Evolutionary conservation across 805 yeast species (phyloP).

Genomic region (Lipomyces sp.): DNA sequence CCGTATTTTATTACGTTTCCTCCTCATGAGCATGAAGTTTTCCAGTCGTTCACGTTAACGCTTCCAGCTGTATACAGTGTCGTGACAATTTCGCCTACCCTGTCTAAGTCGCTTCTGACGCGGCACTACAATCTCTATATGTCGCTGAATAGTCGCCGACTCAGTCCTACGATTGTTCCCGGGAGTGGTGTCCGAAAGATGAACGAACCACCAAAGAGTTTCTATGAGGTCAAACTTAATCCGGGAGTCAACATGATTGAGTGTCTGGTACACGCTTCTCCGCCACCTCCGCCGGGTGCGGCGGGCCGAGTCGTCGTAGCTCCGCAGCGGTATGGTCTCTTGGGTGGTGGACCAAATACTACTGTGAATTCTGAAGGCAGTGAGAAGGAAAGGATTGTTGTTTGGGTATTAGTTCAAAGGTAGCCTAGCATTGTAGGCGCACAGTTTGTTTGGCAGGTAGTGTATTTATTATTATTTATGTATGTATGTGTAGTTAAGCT

Average conservation of each 20-base stretch:
- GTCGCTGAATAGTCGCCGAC: conserved; percentile 35
- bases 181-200: conserved; percentile 18
- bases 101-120: conserved; percentile 27
- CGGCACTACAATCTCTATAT: conserved; percentile 37
- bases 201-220: conserved; percentile 35
- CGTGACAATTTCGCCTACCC: conserved; percentile 36
- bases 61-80: conserved; percentile 32
- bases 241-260: conserved; percentile 36
- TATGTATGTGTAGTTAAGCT: not conserved
- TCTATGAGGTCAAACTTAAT: conserved; percentile 32
- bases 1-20: conserved; percentile 33
- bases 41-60: conserved; percentile 34
- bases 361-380: conserved; percentile 31
- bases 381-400: conserved; percentile 36
- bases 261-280: conserved; percentile 37
- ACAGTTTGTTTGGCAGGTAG: not conserved
- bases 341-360: conserved; percentile 24
- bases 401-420: conserved; percentile 35
- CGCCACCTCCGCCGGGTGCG: conserved; percentile 14
- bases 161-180: conserved; percentile 34
- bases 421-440: not conserved
- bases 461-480: not conserved
- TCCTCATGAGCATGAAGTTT: conserved; percentile 30
- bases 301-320: conserved; percentile 19
- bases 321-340: conserved; percentile 20